Percentiles rank a stretch among this genome's conserved stretches.
These are phyloP conservation scores for Gigaspora rosea DNA, from an alignment of 192 early-diverging fungal species.

Conservation along the genomic window DNA sequence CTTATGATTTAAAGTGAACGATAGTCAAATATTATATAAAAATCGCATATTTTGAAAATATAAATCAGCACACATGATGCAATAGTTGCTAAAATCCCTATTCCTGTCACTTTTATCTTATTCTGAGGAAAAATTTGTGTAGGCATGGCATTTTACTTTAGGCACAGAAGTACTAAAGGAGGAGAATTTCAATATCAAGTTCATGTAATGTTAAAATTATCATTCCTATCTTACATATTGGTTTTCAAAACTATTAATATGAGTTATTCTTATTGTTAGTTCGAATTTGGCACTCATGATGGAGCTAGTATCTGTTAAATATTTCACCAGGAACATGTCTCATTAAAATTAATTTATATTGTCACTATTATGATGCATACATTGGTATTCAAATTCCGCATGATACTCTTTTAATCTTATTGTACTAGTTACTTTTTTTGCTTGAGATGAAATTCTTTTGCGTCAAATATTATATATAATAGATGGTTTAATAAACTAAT, in stretches of 20 bases:
- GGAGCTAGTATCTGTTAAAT: background rate
- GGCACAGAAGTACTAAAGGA: background rate
- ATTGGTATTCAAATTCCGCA: too few relatives aligned
- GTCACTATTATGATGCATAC: background rate
- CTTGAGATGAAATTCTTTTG: background rate
- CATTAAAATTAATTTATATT: slow-evolving; percentile 12
- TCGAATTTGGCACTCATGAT: slow-evolving; percentile 22
- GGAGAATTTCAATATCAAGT: background rate
- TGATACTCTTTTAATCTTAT: slow-evolving; percentile 6
- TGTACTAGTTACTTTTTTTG: background rate
- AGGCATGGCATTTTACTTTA: slow-evolving; percentile 16
- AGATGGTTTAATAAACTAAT: too few relatives aligned
- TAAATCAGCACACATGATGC: background rate
- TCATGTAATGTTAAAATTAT: background rate
- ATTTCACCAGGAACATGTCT: background rate
- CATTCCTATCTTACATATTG: background rate
- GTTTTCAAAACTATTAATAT: background rate
- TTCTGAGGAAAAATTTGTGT: slow-evolving; percentile 6
- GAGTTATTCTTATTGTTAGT: slow-evolving; percentile 11
- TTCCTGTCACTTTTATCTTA: background rate
- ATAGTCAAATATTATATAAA: slow-evolving; percentile 1
- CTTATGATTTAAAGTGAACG: background rate
- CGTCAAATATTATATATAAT: too few relatives aligned
- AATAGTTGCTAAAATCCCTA: background rate
- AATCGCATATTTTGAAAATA: slow-evolving; percentile 18